phyloP scores from a whole-genome alignment of 2,329 filamentous ascomycete species.

The Phialemonium atrogriseum region DNA sequence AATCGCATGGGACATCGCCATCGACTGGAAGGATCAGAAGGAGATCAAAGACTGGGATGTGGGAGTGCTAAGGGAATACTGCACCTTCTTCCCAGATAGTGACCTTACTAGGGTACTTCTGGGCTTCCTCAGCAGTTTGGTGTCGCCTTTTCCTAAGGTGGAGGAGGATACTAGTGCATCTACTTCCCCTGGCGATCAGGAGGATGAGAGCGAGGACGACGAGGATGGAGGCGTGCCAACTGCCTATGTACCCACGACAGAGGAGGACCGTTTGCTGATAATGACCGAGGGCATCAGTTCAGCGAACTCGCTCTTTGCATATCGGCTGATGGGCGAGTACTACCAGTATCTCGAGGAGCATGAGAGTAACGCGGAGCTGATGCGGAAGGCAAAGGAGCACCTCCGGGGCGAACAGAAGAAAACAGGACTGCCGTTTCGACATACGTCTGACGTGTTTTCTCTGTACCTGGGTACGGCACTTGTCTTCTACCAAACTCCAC shows the following conservation, averaged over 20 bases:
- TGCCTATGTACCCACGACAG: constrained; percentile 50
- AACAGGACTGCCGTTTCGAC: constrained; percentile 60
- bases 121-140: constrained; percentile 71
- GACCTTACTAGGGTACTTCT: constrained; percentile 76
- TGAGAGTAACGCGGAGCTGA: constrained; percentile 69
- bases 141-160: constrained; percentile 66
- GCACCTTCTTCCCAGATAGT: constrained; percentile 72
- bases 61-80: constrained; percentile 70
- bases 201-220: constrained; percentile 49
- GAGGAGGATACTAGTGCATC: constrained; percentile 10
- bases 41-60: constrained; percentile 70
- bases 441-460: constrained; percentile 66
- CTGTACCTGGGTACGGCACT: constrained; percentile 78
- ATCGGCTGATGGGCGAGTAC: constrained; percentile 75
- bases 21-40: constrained; percentile 82
- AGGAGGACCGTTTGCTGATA: constrained; percentile 72
- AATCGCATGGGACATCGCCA: constrained; percentile 80
- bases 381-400: constrained; percentile 63
- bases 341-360: constrained; percentile 81
- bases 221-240: constrained; percentile 48
- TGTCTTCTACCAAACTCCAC: constrained; percentile 82
- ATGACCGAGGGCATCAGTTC: constrained; percentile 67
- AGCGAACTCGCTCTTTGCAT: constrained; percentile 67
- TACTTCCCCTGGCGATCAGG: constrained; percentile 26
- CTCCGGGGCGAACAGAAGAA: constrained; percentile 52